A percentile compares a stretch with the other conserved stretches of the same genome.
Evolutionary conservation across 2,329 filamentous ascomycete genomes (phyloP).

Genomic region (Ophiostoma tasmaniense): DNA sequence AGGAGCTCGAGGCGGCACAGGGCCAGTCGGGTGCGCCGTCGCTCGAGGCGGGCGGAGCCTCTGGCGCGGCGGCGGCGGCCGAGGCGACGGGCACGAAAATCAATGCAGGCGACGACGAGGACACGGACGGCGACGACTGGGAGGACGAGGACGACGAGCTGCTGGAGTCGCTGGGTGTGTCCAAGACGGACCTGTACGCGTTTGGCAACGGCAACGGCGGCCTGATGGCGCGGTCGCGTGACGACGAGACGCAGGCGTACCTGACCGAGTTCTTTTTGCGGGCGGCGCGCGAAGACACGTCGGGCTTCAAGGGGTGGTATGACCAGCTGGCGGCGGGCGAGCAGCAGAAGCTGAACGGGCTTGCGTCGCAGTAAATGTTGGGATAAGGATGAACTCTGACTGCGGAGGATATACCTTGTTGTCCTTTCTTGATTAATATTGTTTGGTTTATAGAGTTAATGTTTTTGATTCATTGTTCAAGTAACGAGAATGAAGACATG

Average conservation of each 20-base stretch:
- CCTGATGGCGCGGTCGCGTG: constrained; percentile 35
- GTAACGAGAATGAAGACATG: no score
- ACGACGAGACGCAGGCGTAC: constrained; percentile 86
- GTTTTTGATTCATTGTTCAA: no score
- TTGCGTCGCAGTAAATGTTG: constrained; percentile 28
- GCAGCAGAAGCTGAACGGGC: constrained; percentile 46
- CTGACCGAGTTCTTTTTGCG: constrained; percentile 70
- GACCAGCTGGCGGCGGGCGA: constrained; percentile 47
- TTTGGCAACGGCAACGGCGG: constrained; percentile 30
- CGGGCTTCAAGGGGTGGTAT: constrained; percentile 50
- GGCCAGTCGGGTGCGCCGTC: constrained; percentile 42
- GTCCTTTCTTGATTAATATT: not conserved
- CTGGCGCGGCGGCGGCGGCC: constrained; percentile 54
- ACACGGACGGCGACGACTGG: constrained; percentile 66
- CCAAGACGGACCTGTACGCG: constrained; percentile 72
- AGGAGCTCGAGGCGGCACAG: constrained; percentile 77
- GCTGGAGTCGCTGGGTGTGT: constrained; percentile 60
- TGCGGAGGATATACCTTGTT: not conserved
- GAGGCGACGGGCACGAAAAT: constrained; percentile 32
- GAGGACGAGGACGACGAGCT: constrained; percentile 82
- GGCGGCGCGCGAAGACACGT: constrained; percentile 47
- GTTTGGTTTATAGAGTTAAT: not conserved
- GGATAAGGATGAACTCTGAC: not conserved
- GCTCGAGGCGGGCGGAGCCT: constrained; percentile 22
- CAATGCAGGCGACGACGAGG: constrained; percentile 36